Percentiles rank a stretch among this genome's conserved stretches.
Conservation (phyloP, 495 filamentous ascomycete genomes). For the Aspergillus carlsbadensis region DNA sequence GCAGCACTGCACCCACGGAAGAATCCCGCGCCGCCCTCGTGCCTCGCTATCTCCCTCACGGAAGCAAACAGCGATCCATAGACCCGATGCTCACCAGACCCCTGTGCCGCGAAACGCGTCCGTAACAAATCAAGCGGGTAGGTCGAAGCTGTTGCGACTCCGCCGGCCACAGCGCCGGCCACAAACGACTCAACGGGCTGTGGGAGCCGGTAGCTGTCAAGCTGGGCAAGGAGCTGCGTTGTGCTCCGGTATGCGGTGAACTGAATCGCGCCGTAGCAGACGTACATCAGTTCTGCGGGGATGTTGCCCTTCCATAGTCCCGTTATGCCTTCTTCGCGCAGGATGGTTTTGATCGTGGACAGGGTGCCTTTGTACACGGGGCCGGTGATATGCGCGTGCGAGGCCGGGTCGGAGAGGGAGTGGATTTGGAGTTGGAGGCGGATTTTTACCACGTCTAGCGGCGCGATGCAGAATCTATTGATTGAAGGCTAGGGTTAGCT, state of each 20-base stretch:
- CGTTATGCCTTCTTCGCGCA: slow-evolving; percentile 26
- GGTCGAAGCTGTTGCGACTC: slow-evolving; percentile 74
- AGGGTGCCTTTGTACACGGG: slow-evolving; percentile 6
- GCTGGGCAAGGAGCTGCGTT: slow-evolving; percentile 57
- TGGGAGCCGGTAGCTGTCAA: slow-evolving; percentile 48
- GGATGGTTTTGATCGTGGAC: slow-evolving; percentile 1
- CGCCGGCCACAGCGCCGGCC: slow-evolving; percentile 77
- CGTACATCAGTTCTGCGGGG: slow-evolving; percentile 89
- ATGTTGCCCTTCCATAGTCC: slow-evolving; percentile 98
- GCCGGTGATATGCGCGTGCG: slow-evolving; percentile 14
- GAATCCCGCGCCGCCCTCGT: slow-evolving; percentile 77
- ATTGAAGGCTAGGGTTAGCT: background rate
- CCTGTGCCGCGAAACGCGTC: slow-evolving; percentile 94
- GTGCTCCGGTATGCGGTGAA: slow-evolving; percentile 84
- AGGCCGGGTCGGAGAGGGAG: slow-evolving; percentile 67
- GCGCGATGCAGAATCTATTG: slow-evolving; percentile 79
- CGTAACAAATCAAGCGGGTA: slow-evolving; percentile 94
- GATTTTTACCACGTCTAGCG: slow-evolving; percentile 95
- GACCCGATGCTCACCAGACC: slow-evolving; percentile 62
- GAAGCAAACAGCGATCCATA: slow-evolving; percentile 69
- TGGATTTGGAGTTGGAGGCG: slow-evolving; percentile 88
- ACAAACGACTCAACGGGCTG: slow-evolving; percentile 71
- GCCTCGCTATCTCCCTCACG: slow-evolving; percentile 65
- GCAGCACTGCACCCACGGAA: slow-evolving; percentile 82
- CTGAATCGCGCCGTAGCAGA: slow-evolving; percentile 83